Base-by-base conservation (phyloP, 169 alveolate species). In the Cyclospora cayetanensis region DNA sequence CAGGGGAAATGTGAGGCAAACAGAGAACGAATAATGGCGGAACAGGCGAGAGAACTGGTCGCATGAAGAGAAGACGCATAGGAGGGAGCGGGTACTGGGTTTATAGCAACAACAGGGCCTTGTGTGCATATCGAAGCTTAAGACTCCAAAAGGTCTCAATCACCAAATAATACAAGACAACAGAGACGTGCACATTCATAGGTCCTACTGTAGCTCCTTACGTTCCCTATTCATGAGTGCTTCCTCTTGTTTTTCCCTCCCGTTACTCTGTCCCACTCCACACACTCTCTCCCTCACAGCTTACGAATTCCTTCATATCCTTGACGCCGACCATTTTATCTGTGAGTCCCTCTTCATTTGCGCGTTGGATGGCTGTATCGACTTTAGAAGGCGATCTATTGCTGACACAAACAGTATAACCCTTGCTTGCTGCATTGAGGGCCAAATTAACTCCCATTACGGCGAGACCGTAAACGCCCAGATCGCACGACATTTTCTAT, bases 381-480 rank as follows among this genome's bases (percentile, higher is more conserved):
- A 94, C 92, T 41, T 85, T 90, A n/a, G 82, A 42, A 65, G 93
- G 80, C 2, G 96, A 93, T 65, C 96, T 70, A 72, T 94, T 94
- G 79, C 95, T 95, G 22, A 95, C 98, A 22, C 97, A 95, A 41
- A 96, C 96, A 46, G 86, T 92, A 90, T 94, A 91, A 68, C 97
- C 97, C 39, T 94, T 95, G 53, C 95, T 92, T 27, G 96, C 93
- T 79, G 94, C 91, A 80, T 96, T 96, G 90, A 90, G 91, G 66
- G 97, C 93, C 72, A 94, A 94, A 83, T 95, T 96, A 34, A 91
- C 94, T n/a, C 97, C 98, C 98, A 96, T 96, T 34, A 96, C 97
- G 66, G 97, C 98, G 65, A 96, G 82, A 25, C 98, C 98, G 29
- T 96, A 92, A 12, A 96, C 92, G 22, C 98, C 98, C 50, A 96